phyloP scores from a whole-genome alignment of 495 filamentous ascomycete species.

The Neurospora sp. region DNA sequence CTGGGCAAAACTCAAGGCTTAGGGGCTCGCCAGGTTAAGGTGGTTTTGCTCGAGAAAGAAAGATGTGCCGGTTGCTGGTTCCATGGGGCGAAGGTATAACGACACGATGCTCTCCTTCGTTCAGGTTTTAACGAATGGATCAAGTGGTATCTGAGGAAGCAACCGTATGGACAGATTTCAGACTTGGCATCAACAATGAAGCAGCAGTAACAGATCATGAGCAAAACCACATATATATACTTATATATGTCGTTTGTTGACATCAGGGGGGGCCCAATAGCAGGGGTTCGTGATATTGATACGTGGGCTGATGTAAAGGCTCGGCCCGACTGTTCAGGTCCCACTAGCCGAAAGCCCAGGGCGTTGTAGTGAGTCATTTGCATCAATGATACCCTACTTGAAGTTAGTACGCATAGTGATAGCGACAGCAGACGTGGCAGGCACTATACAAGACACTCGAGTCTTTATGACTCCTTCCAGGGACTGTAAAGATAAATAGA shows the following conservation, averaged over 20 bases:
- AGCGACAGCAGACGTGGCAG: neutral
- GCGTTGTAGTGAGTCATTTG: neutral
- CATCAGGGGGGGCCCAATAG: neutral
- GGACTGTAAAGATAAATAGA: neutral
- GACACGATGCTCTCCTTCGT: too few relatives aligned
- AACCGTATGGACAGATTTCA: neutral
- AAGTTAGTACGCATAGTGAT: neutral
- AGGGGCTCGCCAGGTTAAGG: neutral
- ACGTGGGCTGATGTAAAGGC: neutral
- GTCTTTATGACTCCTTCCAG: neutral
- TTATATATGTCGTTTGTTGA: neutral
- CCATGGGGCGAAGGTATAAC: too few relatives aligned
- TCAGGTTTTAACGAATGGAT: too few relatives aligned
- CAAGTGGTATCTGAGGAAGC: too few relatives aligned
- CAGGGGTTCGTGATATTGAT: neutral
- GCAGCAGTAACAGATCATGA: neutral
- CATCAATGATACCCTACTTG: neutral
- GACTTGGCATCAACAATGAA: neutral
- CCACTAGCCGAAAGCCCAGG: neutral
- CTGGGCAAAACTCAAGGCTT: slow-evolving; percentile 17
- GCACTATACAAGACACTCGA: neutral
- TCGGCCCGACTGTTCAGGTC: neutral
- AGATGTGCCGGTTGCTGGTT: too few relatives aligned
- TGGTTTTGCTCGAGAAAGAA: too few relatives aligned
- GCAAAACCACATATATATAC: neutral